Evolutionary conservation across 2,329 filamentous ascomycete genomes (phyloP).

Genomic region (Triangularia verruculosa): DNA sequence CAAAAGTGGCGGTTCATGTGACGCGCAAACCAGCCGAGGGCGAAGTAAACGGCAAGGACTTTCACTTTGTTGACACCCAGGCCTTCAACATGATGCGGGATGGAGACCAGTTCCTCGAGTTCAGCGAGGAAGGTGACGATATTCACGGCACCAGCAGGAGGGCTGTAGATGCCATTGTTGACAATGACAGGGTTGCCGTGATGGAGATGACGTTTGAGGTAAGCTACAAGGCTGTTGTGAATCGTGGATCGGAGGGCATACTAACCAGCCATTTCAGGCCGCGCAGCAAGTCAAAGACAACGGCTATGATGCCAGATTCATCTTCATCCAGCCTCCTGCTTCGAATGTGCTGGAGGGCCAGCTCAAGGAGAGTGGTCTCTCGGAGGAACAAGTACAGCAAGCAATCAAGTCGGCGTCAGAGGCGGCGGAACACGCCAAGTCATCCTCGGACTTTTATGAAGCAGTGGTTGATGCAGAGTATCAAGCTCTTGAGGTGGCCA

Average conservation of each 20-base stretch:
- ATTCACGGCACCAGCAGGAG: conserved; percentile 57
- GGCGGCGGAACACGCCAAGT: conserved; percentile 44
- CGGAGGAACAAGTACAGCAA: conserved; percentile 47
- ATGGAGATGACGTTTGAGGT: conserved; percentile 54
- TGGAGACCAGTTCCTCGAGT: conserved; percentile 58
- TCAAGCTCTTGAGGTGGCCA: conserved; percentile 11
- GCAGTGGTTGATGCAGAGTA: conserved; percentile 40
- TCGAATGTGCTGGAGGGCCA: conserved; percentile 39
- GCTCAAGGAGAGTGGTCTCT: conserved; percentile 41
- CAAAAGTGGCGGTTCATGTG: conserved; percentile 53
- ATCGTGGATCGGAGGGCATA: background rate
- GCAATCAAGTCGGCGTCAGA: conserved; percentile 39
- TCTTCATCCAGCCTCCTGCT: conserved; percentile 49
- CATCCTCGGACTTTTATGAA: conserved; percentile 46
- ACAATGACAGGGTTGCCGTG: conserved; percentile 58
- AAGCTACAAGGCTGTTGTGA: conserved; percentile 27
- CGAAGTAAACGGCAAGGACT: conserved; percentile 51
- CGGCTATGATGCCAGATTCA: conserved; percentile 52
- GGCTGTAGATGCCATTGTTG: conserved; percentile 49
- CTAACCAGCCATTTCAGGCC: conserved; percentile 39
- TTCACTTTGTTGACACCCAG: conserved; percentile 54
- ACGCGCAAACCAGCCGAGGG: conserved; percentile 48
- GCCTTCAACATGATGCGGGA: conserved; percentile 58
- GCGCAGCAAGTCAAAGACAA: conserved; percentile 57
- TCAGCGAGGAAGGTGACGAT: conserved; percentile 46